Conservation (phyloP, 257 asterid species). For the Solanum phureja region DNA sequence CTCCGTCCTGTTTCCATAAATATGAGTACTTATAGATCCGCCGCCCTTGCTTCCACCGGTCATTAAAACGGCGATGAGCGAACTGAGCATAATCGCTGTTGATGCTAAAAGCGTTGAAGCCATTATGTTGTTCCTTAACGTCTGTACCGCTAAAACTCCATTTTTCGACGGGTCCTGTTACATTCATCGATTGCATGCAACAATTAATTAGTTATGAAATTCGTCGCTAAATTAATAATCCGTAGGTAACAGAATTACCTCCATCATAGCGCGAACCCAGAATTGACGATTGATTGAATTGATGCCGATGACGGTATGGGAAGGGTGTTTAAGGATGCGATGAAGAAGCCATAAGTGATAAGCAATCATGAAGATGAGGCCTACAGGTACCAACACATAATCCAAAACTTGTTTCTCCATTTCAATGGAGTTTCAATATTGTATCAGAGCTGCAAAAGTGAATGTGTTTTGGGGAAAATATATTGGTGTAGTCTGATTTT, state of each 20-base stretch:
- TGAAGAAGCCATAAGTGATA: constrained; percentile 79
- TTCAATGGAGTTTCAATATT: neutral
- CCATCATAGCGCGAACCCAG: constrained; percentile 95
- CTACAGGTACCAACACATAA: constrained; percentile 60
- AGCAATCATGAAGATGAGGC: constrained; percentile 39
- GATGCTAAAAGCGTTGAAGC: constrained; percentile 88
- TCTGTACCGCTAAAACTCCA: constrained; percentile 80
- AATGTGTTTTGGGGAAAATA: neutral
- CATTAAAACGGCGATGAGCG: constrained; percentile 72
- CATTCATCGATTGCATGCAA: neutral
- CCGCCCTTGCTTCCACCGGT: constrained; percentile 19
- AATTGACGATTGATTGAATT: constrained; percentile 82
- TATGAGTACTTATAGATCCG: constrained; percentile 4
- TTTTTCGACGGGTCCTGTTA: constrained; percentile 49
- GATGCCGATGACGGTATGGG: constrained; percentile 75
- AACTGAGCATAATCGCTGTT: constrained; percentile 73
- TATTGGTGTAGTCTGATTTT: neutral
- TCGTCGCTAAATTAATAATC: neutral
- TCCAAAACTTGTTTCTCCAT: constrained; percentile 63
- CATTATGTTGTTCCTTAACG: constrained; percentile 84
- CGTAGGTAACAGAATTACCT: constrained; percentile 24
- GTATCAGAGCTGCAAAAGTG: neutral
- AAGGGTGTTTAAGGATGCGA: constrained; percentile 51
- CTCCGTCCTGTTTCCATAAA: constrained; percentile 30
- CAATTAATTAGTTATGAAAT: neutral